Percentiles rank a stretch among this genome's conserved stretches.
phyloP scores from a whole-genome alignment of 495 filamentous ascomycete genomes.

The Friedmanniomyces simplex region DNA sequence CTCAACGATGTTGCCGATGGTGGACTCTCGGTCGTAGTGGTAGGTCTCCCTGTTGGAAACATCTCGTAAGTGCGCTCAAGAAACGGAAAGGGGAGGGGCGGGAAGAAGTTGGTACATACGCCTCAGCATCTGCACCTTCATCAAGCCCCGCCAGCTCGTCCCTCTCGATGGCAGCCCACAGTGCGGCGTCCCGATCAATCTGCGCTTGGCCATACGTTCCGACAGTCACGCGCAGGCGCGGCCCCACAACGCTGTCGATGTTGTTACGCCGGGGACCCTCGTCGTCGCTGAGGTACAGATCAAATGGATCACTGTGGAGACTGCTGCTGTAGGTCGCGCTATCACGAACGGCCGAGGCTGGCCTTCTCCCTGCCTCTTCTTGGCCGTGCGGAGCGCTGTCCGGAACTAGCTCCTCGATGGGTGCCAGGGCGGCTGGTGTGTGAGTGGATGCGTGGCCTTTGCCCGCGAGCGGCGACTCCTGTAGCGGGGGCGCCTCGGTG shows the following conservation, averaged over 20 bases:
- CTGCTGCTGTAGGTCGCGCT: not conserved
- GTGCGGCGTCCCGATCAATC: not conserved
- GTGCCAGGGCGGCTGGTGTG: not conserved
- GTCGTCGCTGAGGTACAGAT: conserved; percentile 12
- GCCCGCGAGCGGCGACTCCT: conserved; percentile 2
- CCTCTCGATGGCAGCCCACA: not conserved
- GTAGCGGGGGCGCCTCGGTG: not conserved
- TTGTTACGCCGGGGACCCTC: not conserved
- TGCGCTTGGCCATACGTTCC: not conserved
- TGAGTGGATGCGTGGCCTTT: not conserved
- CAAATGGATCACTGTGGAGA: conserved; percentile 14
- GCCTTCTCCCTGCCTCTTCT: not conserved
- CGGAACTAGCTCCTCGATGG: not conserved
- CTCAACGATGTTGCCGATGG: conserved; percentile 11
- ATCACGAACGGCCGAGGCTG: not conserved
- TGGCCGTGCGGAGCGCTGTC: not conserved
- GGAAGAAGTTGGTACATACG: conserved; percentile 14
- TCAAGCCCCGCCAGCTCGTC: not conserved
- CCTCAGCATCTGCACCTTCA: conserved; percentile 2
- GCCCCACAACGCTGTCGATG: conserved; percentile 1
- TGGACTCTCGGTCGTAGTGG: conserved; percentile 2
- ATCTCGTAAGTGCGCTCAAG: conserved; percentile 21
- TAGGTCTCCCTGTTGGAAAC: conserved; percentile 5
- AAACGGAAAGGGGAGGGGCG: conserved; percentile 9
- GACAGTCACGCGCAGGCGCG: not conserved